A percentile compares a stretch with the other conserved stretches of the same genome.
These are phyloP conservation scores for Trichoderma asperellum DNA, from an alignment of 2,329 filamentous ascomycete species.

Conservation along the genomic window DNA sequence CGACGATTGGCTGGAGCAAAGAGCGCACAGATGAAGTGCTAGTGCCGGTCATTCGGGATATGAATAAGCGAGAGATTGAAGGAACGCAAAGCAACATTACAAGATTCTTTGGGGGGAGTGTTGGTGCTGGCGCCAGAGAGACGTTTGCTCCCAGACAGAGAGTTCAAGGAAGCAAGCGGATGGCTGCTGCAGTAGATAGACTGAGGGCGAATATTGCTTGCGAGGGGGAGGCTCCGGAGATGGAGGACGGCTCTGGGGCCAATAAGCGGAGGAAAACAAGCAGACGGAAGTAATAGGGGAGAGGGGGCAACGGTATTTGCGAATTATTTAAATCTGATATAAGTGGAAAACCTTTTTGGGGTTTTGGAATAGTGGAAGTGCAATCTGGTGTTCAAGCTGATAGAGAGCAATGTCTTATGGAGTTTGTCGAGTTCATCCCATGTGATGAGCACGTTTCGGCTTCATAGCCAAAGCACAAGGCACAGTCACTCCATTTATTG, in stretches of 20 bases:
- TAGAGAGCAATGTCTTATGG: not conserved
- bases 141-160: constrained; percentile 72
- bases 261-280: constrained; percentile 31
- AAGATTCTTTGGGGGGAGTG: constrained; percentile 78
- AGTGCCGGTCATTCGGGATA: constrained; percentile 91
- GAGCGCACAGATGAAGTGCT: constrained; percentile 95
- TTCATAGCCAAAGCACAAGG: not conserved
- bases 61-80: constrained; percentile 86
- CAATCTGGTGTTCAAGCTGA: not conserved
- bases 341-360: not conserved
- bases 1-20: constrained; percentile 88
- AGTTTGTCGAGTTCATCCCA: not conserved
- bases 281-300: not conserved
- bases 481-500: not conserved
- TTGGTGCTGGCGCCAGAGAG: constrained; percentile 68
- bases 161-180: constrained; percentile 68
- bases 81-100: constrained; percentile 97
- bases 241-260: constrained; percentile 10
- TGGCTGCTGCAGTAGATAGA: constrained; percentile 74
- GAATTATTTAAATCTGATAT: not conserved
- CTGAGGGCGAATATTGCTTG: constrained; percentile 53
- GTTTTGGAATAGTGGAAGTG: not conserved
- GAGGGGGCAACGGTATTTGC: not conserved
- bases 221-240: constrained; percentile 20
- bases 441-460: constrained; percentile 5